Evolutionary conservation across 164 flowering plant species (phyloP).

Genomic region (Nymphaea colorata): DNA sequence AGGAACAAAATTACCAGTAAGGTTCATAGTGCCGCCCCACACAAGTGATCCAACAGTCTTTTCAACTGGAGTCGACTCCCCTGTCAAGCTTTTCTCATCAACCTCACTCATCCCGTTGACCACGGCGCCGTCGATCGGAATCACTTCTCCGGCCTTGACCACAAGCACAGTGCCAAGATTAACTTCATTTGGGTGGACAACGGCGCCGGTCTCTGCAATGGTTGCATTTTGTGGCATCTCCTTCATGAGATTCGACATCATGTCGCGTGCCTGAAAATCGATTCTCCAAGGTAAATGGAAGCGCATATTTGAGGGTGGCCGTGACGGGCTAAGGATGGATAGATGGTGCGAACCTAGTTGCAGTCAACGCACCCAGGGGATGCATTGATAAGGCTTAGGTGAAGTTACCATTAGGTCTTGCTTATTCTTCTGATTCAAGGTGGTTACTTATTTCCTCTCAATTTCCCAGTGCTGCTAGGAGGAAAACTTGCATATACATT

Average conservation of each 20-base stretch:
- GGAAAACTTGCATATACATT: too few species aligned
- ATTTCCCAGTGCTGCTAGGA: too few species aligned
- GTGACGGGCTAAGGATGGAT: too few species aligned
- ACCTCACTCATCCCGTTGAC: conserved; percentile 78
- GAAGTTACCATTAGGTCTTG: too few species aligned
- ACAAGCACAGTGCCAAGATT: conserved; percentile 51
- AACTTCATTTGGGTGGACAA: conserved; percentile 51
- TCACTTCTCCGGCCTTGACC: conserved; percentile 77
- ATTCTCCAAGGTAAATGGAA: too few species aligned
- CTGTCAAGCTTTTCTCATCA: conserved; percentile 76
- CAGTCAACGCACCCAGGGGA: too few species aligned
- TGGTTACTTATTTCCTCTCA: too few species aligned
- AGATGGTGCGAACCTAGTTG: not conserved
- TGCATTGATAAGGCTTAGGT: too few species aligned
- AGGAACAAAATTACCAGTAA: conserved; percentile 40
- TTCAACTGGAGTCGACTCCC: conserved; percentile 76
- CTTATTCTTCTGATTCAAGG: too few species aligned
- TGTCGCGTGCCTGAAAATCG: conserved; percentile 49
- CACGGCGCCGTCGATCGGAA: conserved; percentile 80
- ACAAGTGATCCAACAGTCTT: conserved; percentile 58
- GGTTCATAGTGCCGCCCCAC: conserved; percentile 88
- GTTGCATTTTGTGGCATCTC: conserved; percentile 71
- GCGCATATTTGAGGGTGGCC: too few species aligned
- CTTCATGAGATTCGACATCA: conserved; percentile 66
- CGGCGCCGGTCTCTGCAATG: conserved; percentile 70